Base-by-base conservation (phyloP, 495 filamentous ascomycete genomes). In the Penicillium longicatenatum region DNA sequence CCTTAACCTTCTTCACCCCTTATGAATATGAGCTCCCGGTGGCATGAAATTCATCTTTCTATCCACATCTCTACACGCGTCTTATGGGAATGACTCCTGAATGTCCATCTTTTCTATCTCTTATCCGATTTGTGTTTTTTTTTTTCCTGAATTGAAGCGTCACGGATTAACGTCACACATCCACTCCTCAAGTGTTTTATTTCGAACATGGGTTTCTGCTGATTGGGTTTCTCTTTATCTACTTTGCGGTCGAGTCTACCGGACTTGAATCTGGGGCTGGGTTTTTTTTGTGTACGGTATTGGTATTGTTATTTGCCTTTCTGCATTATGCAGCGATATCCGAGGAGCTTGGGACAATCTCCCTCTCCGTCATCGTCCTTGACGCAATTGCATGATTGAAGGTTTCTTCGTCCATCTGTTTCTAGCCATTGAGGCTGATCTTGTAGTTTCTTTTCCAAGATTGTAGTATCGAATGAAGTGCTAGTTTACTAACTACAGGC, bases 241-340 rank as follows among this genome's bases (percentile, higher is more conserved):
- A 57, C 33, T 24, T 55, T 58, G 54, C 49, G 55, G 42, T 35
- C 61, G 56, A 58, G 55, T 59, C 55, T 47, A 35, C 11, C 45
- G 55, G 47, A 56, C 59, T 67, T 63, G 48, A 43, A 57, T 44
- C 53, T 59, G 59, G 54, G 59, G 64, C 60, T 42, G 59, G 59
- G 50, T 61, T 58, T 68, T 21, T 61, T 61, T 53, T 58, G 49
- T 67, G 64, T 68, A 65, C 56, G 58, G 62, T 64, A 71, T 63
- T 57, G 61, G 53, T 52, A 60, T 45, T 63, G 41, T 63, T 41
- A 44, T 48, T 66, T 17, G 60, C 55, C 60, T 62, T 68, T 66
- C 61, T 62, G 59, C 63, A 66, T 67, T 66, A 73, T 73, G 68
- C 63, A 71, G 70, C 66, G 70, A 73, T 73, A 71, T 70, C 70